Percentiles rank a stretch among this genome's conserved stretches.
phyloP scores from a whole-genome alignment of 495 filamentous ascomycete genomes.

The Xylaria venustula region DNA sequence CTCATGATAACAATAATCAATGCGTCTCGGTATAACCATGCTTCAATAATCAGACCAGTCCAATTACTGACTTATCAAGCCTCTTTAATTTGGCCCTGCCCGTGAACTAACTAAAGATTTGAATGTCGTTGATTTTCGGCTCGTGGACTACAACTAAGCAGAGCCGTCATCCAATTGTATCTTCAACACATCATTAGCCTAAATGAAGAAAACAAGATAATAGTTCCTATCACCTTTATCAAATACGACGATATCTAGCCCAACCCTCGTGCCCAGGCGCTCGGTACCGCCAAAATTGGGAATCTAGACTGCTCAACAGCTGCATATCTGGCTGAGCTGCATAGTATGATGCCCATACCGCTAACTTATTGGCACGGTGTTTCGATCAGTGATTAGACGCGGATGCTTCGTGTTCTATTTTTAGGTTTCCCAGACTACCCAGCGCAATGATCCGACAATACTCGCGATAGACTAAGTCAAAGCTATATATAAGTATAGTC shows the following conservation, averaged over 20 bases:
- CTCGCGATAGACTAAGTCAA: too few species aligned
- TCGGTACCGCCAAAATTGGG: background rate
- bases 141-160: background rate
- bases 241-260: background rate
- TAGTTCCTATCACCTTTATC: background rate
- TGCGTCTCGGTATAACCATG: background rate
- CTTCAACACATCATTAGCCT: conserved; percentile 5
- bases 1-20: background rate
- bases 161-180: background rate
- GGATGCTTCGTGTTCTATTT: background rate
- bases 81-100: background rate
- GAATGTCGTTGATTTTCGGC: background rate
- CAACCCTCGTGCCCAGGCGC: background rate
- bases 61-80: too few species aligned
- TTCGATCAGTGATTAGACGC: background rate
- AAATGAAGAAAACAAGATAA: background rate
- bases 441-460: too few species aligned
- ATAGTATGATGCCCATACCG: background rate
- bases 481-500: too few species aligned
- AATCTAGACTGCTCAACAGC: background rate
- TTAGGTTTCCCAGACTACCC: too few species aligned
- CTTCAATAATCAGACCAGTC: background rate
- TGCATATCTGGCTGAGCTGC: background rate
- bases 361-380: background rate
- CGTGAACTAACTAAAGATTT: background rate